A percentile compares a stretch with the other conserved stretches of the same genome.
Evolutionary conservation across 805 yeast species (phyloP).

Genomic region (Saturnispora gosingensis): DNA sequence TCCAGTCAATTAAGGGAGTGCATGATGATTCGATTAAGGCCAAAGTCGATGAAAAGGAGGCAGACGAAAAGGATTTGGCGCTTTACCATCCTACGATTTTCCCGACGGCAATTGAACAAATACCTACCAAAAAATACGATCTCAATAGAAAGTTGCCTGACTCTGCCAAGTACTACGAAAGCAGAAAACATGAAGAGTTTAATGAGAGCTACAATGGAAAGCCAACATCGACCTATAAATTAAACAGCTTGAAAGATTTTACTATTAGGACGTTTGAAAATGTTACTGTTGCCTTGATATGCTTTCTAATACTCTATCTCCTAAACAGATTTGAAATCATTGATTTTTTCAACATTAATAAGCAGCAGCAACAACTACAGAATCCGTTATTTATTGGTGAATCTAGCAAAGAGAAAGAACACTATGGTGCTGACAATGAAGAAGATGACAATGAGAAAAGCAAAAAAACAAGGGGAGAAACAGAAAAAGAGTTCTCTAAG

Average conservation of each 20-base stretch:
- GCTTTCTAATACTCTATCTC: slow-evolving; percentile 29
- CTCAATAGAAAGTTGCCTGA: not conserved
- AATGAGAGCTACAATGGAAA: slow-evolving; percentile 6
- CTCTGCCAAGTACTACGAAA: slow-evolving; percentile 8
- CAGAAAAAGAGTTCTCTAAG: not conserved
- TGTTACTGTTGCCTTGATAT: slow-evolving; percentile 34
- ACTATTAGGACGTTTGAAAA: slow-evolving; percentile 35
- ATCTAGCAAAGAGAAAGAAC: not conserved
- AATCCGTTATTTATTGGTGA: not conserved
- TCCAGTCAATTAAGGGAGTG: slow-evolving; percentile 41
- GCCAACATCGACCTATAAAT: slow-evolving; percentile 15
- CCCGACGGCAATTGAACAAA: slow-evolving; percentile 15
- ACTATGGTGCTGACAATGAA: slow-evolving; percentile 9
- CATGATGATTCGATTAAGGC: slow-evolving; percentile 28
- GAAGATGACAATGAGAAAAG: slow-evolving; percentile 13
- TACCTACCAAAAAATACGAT: slow-evolving; percentile 8
- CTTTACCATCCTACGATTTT: slow-evolving; percentile 17
- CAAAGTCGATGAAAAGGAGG: not conserved
- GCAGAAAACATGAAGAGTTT: slow-evolving; percentile 14
- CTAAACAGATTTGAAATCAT: slow-evolving; percentile 31
- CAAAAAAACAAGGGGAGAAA: not conserved
- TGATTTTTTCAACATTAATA: slow-evolving; percentile 18
- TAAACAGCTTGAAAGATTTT: slow-evolving; percentile 18
- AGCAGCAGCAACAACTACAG: not conserved
- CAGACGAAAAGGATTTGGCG: slow-evolving; percentile 10